Evolutionary conservation across 768 basidiomycete species (phyloP).

Genomic region (Termitomyces sp.): DNA sequence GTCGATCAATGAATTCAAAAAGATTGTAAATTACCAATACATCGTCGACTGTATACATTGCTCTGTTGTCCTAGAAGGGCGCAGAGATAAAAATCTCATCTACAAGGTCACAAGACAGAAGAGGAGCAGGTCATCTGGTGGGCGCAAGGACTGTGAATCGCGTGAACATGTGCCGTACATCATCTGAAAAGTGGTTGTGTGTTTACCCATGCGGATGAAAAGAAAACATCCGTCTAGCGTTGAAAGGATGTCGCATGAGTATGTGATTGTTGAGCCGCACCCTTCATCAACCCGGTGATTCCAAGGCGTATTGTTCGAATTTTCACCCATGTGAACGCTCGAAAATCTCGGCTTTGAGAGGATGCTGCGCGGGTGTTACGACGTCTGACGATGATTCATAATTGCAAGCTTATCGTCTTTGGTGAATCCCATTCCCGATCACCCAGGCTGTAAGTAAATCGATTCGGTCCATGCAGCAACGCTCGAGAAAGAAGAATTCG

Average conservation of each 20-base stretch:
- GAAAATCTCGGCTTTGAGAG: too few species aligned
- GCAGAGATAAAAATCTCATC: neutral
- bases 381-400: too few species aligned
- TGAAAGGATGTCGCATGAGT: neutral
- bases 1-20: neutral
- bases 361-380: too few species aligned
- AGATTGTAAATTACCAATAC: neutral
- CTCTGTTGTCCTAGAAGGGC: too few species aligned
- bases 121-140: neutral
- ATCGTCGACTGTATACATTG: neutral
- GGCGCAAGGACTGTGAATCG: too few species aligned
- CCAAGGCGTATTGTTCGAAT: too few species aligned
- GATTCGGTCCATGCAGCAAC: neutral
- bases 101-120: neutral
- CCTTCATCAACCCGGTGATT: too few species aligned
- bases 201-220: neutral
- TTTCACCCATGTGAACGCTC: too few species aligned
- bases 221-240: neutral
- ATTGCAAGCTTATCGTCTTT: too few species aligned
- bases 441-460: neutral
- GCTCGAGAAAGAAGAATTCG: neutral
- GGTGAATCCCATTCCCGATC: too few species aligned
- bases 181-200: neutral
- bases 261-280: too few species aligned
- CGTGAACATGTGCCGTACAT: too few species aligned